These are phyloP conservation scores for Marasmius oreades DNA, from an alignment of 1,284 basidiomycete genomes.

Conservation along the genomic window DNA sequence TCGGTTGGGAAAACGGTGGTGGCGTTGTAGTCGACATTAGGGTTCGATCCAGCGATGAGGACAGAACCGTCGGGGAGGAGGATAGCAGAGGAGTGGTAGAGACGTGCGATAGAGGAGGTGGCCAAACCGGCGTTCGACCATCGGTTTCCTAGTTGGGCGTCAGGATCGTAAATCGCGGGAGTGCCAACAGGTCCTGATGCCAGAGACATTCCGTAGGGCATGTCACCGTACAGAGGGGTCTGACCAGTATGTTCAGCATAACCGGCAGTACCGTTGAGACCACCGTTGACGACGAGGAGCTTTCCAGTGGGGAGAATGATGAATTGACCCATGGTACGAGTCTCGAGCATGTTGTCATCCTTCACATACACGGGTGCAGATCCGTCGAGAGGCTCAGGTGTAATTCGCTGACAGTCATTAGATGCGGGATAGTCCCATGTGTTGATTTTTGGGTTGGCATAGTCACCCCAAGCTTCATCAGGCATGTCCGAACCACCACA, in stretches of 20 bases:
- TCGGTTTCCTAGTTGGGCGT: slow-evolving; percentile 55
- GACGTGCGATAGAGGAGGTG: slow-evolving; percentile 62
- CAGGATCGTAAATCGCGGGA: slow-evolving; percentile 77
- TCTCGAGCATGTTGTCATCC: slow-evolving; percentile 67
- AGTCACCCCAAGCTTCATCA: slow-evolving; percentile 69
- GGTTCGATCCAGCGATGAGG: slow-evolving; percentile 88
- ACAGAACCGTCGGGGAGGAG: slow-evolving; percentile 86
- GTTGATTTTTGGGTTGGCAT: slow-evolving; percentile 62
- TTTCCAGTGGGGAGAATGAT: not conserved
- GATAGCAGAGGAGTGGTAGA: slow-evolving; percentile 89
- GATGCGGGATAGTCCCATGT: slow-evolving; percentile 66
- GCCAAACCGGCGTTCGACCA: slow-evolving; percentile 69
- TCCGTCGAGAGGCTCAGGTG: slow-evolving; percentile 75
- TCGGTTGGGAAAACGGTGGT: slow-evolving; percentile 76
- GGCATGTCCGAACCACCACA: slow-evolving; percentile 84
- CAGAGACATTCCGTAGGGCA: slow-evolving; percentile 41
- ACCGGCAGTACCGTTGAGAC: not conserved
- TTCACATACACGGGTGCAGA: not conserved
- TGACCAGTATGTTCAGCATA: not conserved
- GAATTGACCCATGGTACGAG: not conserved
- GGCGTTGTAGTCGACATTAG: slow-evolving; percentile 81
- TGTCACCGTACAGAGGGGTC: not conserved
- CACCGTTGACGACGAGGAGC: slow-evolving; percentile 1
- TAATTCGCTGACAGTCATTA: slow-evolving; percentile 68
- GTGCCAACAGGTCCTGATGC: slow-evolving; percentile 63